phyloP scores from a whole-genome alignment of 176 grass and related monocot species.

The Zoysia japonica region DNA sequence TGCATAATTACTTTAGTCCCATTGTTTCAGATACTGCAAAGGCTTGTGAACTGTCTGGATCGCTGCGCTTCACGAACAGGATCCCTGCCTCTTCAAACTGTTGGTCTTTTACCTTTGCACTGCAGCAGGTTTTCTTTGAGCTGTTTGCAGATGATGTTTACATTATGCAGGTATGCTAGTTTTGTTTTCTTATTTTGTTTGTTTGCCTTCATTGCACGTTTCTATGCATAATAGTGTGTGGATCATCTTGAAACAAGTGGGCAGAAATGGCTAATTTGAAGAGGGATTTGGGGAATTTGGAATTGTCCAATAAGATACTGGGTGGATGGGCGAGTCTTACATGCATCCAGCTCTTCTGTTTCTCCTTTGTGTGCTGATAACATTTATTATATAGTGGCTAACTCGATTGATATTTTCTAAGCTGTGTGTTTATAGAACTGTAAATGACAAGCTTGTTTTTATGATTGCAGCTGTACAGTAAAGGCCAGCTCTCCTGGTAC shows the following conservation, averaged over 20 bases:
- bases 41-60: constrained; percentile 90
- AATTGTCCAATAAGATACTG: background rate
- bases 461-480: constrained; percentile 59
- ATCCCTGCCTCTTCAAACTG: constrained; percentile 87
- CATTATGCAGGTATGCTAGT: constrained; percentile 75
- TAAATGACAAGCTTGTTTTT: constrained; percentile 15
- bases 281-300: background rate
- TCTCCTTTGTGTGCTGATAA: background rate
- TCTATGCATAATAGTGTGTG: constrained; percentile 10
- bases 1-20: constrained; percentile 23
- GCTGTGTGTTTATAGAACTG: constrained; percentile 16
- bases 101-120: constrained; percentile 83
- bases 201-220: background rate
- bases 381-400: background rate
- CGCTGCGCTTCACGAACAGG: constrained; percentile 94
- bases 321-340: constrained; percentile 5
- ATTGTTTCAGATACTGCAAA: constrained; percentile 81
- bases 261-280: background rate
- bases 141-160: constrained; percentile 97
- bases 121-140: constrained; percentile 92
- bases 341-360: background rate
- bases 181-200: background rate
- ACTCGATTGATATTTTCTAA: constrained; percentile 3
- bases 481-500: constrained; percentile 46
- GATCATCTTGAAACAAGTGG: constrained; percentile 33